Percentiles rank a stretch among this genome's conserved stretches.
Evolutionary conservation across 495 filamentous ascomycete species (phyloP).

Genomic region (Viridothelium virens): DNA sequence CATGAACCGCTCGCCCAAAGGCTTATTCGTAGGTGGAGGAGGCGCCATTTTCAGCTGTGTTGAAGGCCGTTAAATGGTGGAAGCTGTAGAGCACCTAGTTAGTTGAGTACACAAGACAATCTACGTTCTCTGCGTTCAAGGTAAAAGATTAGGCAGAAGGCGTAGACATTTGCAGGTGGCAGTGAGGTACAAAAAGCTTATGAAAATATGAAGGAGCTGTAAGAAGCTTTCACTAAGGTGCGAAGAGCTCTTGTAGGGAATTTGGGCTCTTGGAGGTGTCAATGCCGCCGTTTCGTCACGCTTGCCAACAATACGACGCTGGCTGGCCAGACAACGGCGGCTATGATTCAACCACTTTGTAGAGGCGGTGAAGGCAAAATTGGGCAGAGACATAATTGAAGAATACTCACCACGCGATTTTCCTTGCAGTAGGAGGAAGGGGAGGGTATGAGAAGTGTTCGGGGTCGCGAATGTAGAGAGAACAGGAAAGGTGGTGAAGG

Average conservation of each 20-base stretch:
- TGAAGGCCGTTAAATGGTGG: constrained; percentile 14
- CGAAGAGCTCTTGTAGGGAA: neutral
- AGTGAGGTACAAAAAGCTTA: neutral
- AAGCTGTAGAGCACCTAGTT: constrained; percentile 10
- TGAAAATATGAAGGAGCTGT: neutral
- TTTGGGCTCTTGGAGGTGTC: neutral
- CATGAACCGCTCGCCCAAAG: constrained; percentile 65
- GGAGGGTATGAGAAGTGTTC: neutral
- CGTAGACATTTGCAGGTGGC: neutral
- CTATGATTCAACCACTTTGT: neutral
- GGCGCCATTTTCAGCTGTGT: constrained; percentile 55
- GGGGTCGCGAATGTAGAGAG: neutral
- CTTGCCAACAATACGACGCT: neutral
- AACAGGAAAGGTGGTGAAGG: neutral
- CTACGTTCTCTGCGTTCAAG: neutral
- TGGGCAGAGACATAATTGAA: too few relatives aligned
- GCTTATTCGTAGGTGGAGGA: constrained; percentile 61
- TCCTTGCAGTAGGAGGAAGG: neutral
- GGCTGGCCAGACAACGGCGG: neutral
- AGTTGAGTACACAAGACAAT: neutral
- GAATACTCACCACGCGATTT: neutral
- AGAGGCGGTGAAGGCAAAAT: neutral
- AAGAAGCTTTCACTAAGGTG: neutral
- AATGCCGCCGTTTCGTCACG: neutral
- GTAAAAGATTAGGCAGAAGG: neutral